Percentiles rank a stretch among this genome's conserved stretches.
Conservation (phyloP, 306 rosid genomes). For the Crotalaria pallida region DNA sequence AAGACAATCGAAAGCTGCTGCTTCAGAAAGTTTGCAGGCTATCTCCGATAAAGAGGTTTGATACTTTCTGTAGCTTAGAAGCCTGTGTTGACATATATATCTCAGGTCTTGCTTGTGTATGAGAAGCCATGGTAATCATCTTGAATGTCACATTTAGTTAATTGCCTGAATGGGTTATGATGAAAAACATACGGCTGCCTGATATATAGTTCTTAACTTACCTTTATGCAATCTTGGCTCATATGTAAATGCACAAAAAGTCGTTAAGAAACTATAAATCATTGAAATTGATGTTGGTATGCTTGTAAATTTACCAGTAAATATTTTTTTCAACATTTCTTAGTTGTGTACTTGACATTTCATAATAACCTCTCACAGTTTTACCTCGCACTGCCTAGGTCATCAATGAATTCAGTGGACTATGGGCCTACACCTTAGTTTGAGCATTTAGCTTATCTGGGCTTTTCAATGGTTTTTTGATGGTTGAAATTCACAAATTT, state of each 20-base stretch:
- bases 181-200: neutral
- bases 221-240: conserved; percentile 19
- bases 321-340: conserved; percentile 6
- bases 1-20: conserved; percentile 50
- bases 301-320: neutral
- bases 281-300: neutral
- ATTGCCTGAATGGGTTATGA: conserved; percentile 12
- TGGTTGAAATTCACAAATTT: conserved; percentile 14
- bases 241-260: neutral
- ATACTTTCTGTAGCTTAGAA: conserved; percentile 15
- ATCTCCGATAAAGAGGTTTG: conserved; percentile 60
- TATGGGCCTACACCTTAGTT: conserved; percentile 1
- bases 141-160: conserved; percentile 6
- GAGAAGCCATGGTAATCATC: neutral
- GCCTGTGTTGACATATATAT: neutral
- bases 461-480: conserved; percentile 18
- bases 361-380: neutral
- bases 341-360: neutral
- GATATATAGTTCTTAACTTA: neutral
- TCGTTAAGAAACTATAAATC: neutral
- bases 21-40: conserved; percentile 40
- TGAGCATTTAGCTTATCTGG: neutral
- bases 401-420: conserved; percentile 10
- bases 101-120: conserved; percentile 16
- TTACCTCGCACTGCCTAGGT: conserved; percentile 8